phyloP scores from a whole-genome alignment of 2,329 filamentous ascomycete species.

The Cryphonectria radicalis region DNA sequence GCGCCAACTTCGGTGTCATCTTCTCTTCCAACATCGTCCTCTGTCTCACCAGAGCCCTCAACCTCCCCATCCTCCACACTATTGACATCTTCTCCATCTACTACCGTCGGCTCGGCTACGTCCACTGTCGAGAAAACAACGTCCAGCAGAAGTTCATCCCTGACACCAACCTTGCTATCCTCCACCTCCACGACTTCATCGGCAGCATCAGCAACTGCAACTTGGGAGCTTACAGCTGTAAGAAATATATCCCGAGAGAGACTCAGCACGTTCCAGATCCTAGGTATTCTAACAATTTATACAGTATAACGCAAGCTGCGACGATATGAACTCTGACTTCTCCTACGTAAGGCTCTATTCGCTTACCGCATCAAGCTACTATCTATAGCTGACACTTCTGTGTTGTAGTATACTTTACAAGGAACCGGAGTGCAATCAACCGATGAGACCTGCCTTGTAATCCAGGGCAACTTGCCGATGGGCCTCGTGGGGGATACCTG shows the following conservation, averaged over 20 bases:
- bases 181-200: constrained; percentile 4
- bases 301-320: not conserved
- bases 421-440: not conserved
- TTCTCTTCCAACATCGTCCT: not conserved
- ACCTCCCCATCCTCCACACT: not conserved
- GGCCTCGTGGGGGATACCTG: not conserved
- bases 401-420: not conserved
- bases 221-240: constrained; percentile 14
- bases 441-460: not conserved
- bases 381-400: not conserved
- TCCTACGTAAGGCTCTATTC: not conserved
- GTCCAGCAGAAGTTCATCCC: not conserved
- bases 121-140: not conserved
- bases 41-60: constrained; percentile 3
- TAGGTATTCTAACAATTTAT: not conserved
- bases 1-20: not conserved
- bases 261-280: not conserved
- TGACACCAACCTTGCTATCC: not conserved
- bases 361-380: not conserved
- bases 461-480: not conserved
- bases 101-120: not conserved
- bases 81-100: not conserved
- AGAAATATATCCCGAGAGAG: not conserved
- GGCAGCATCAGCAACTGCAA: constrained; percentile 9
- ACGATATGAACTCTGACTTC: not conserved